phyloP scores from a whole-genome alignment of 129 eudicot species.

The Artemisia annua region DNA sequence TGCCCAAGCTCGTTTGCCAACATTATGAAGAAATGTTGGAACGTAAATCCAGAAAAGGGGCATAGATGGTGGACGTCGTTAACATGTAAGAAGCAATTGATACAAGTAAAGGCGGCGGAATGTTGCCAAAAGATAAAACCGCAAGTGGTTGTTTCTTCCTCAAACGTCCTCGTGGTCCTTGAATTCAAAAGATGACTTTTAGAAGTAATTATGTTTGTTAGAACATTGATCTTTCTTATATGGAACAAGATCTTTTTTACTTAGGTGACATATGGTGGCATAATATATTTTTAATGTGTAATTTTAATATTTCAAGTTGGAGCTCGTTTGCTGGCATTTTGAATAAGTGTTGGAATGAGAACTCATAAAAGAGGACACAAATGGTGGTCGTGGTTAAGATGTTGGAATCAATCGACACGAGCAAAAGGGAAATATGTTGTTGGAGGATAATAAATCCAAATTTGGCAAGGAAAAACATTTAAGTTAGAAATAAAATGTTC shows the following conservation, averaged over 20 bases:
- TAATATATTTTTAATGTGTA: not conserved
- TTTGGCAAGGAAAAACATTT: not conserved
- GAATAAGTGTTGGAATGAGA: constrained; percentile 9
- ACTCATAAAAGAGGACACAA: not conserved
- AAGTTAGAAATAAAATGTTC: no score
- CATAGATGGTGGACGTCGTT: not conserved
- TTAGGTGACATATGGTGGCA: no score
- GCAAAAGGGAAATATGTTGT: not conserved
- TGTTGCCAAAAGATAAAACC: not conserved
- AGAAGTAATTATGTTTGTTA: no score
- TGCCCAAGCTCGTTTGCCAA: constrained; percentile 1
- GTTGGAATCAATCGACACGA: not conserved
- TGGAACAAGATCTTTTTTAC: no score
- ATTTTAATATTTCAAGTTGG: not conserved
- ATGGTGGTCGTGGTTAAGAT: not conserved
- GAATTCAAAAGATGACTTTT: not conserved
- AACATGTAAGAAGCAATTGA: not conserved
- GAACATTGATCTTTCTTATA: no score
- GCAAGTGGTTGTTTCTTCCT: not conserved
- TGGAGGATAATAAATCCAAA: not conserved
- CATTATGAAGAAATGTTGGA: constrained; percentile 16
- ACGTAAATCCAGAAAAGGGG: constrained; percentile 2
- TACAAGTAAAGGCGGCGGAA: not conserved
- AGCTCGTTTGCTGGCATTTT: not conserved
- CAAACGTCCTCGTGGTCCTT: not conserved